These are phyloP conservation scores for Fusarium falciforme DNA, from an alignment of 2,329 filamentous ascomycete species.

Conservation along the genomic window DNA sequence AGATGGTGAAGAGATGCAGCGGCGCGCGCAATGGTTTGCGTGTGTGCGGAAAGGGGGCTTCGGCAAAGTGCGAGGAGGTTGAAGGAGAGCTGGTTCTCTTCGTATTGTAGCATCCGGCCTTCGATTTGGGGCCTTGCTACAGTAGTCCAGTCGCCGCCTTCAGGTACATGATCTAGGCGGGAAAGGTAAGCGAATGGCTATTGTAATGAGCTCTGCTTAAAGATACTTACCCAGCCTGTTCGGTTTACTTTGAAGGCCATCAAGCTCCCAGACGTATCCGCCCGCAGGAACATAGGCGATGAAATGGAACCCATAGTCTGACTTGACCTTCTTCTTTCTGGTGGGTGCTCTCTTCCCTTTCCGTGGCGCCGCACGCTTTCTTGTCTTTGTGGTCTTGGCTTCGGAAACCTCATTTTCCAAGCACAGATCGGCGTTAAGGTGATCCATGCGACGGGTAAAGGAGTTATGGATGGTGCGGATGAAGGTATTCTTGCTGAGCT, in stretches of 20 bases:
- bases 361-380: constrained; percentile 48
- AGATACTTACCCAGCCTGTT: constrained; percentile 50
- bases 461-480: constrained; percentile 89
- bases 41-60: constrained; percentile 68
- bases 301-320: constrained; percentile 83
- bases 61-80: constrained; percentile 80
- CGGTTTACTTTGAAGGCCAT: constrained; percentile 82
- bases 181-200: constrained; percentile 6
- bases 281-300: constrained; percentile 85
- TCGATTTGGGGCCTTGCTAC: constrained; percentile 74
- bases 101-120: constrained; percentile 74
- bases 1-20: constrained; percentile 55
- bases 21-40: constrained; percentile 57
- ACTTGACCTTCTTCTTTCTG: constrained; percentile 55
- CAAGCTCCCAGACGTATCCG: constrained; percentile 87
- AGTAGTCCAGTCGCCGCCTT: constrained; percentile 70
- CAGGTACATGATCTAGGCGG: constrained; percentile 23
- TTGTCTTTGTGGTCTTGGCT: constrained; percentile 48
- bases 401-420: constrained; percentile 67
- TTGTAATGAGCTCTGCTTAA: too few relatives aligned
- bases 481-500: constrained; percentile 78
- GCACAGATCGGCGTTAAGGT: constrained; percentile 76
- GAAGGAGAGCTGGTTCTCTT: constrained; percentile 76
- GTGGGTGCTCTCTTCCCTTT: constrained; percentile 47
- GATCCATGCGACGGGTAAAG: constrained; percentile 82